Evolutionary conservation across 1,139 yeast genomes (phyloP).

Genomic region (Schwanniomyces etchellsii): DNA sequence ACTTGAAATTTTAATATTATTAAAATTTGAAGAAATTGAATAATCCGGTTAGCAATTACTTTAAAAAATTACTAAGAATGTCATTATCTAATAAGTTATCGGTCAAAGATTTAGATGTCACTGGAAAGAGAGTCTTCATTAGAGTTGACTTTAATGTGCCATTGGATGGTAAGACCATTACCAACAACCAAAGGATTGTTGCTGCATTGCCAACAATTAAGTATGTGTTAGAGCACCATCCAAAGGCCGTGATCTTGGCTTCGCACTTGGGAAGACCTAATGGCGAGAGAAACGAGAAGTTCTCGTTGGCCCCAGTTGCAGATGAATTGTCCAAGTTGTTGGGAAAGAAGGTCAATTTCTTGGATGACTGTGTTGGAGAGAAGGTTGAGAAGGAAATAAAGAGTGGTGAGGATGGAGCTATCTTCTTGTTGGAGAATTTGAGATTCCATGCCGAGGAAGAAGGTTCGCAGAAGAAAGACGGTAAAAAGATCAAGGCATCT

Average conservation of each 20-base stretch:
- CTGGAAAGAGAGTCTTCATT: slow-evolving; percentile 90
- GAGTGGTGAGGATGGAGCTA: slow-evolving; percentile 62
- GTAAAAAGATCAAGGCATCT: slow-evolving; percentile 85
- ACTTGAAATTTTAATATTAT: neutral
- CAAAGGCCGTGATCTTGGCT: slow-evolving; percentile 85
- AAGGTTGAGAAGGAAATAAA: slow-evolving; percentile 77
- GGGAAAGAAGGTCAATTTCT: slow-evolving; percentile 64
- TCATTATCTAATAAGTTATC: slow-evolving; percentile 89
- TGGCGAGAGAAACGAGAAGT: slow-evolving; percentile 78
- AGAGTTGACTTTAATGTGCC: slow-evolving; percentile 98
- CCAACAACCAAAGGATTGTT: slow-evolving; percentile 97
- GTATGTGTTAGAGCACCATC: slow-evolving; percentile 83
- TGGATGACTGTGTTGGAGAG: slow-evolving; percentile 81
- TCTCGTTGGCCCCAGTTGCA: slow-evolving; percentile 88
- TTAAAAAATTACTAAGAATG: slow-evolving; percentile 35
- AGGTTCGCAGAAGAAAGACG: slow-evolving; percentile 77
- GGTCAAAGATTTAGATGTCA: slow-evolving; percentile 80
- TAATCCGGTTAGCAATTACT: too few relatives aligned
- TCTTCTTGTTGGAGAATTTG: slow-evolving; percentile 86
- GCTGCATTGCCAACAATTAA: slow-evolving; percentile 97
- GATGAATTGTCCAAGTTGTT: slow-evolving; percentile 75
- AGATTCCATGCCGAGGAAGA: slow-evolving; percentile 98
- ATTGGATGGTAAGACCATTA: slow-evolving; percentile 88
- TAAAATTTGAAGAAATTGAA: neutral
- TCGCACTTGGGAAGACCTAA: slow-evolving; percentile 98